Conservation (phyloP, 192 early-diverging fungal genomes). For the Cetraspora pellucida region DNA sequence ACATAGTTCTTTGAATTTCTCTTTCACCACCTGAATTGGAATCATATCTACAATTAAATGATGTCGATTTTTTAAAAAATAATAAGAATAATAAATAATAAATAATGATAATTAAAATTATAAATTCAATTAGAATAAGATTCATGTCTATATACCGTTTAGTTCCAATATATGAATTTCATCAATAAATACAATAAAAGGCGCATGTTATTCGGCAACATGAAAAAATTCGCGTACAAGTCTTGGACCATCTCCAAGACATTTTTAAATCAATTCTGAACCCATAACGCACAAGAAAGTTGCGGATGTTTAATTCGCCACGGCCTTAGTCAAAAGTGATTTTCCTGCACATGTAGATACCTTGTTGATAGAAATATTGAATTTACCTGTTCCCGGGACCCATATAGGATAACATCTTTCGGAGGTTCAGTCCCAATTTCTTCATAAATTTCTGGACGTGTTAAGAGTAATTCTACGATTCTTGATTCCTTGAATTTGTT, state of each 20-base stretch:
- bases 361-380: not conserved
- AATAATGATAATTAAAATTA: not conserved
- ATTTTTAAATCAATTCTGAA: too few relatives aligned
- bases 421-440: too few relatives aligned
- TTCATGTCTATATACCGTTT: too few relatives aligned
- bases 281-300: too few relatives aligned
- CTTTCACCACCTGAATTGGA: too few relatives aligned
- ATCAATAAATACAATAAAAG: constrained; percentile 99
- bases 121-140: not conserved
- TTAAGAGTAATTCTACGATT: too few relatives aligned
- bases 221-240: constrained; percentile 98
- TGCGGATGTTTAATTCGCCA: constrained; percentile 97
- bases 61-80: too few relatives aligned
- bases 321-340: constrained; percentile 96
- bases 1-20: too few relatives aligned
- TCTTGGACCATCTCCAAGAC: too few relatives aligned
- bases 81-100: not conserved
- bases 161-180: constrained; percentile 97
- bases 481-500: too few relatives aligned
- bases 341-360: constrained; percentile 49
- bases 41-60: constrained; percentile 67
- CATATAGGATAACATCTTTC: constrained; percentile 40
- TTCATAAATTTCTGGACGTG: too few relatives aligned
- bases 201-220: constrained; percentile 95
- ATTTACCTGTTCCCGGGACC: too few relatives aligned